Base-by-base conservation (phyloP, 179 eudicot genomes). In the Silene noctiflora region DNA sequence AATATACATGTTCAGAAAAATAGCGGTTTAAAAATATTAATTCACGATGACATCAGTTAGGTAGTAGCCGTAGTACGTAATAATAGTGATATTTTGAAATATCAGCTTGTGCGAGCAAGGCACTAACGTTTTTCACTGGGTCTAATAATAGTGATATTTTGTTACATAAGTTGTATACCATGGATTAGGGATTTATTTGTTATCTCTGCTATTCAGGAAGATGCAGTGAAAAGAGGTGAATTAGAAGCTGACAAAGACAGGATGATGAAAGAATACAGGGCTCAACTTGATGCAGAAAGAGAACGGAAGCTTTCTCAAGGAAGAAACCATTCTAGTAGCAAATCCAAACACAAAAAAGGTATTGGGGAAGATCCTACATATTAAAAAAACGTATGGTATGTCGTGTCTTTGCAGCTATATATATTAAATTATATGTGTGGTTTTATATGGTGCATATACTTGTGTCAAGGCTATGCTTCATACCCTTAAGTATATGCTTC, bases 201-300 rank as follows among this genome's bases (percentile, higher is more conserved):
- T 44, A 9, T 78, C 55, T 73, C 13, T 75, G 73, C 44, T 75
- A 1, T 72, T 66, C 46, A 95, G 98, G 99, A 95, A 83, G 99
- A 93, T 76, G 99, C 91, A 83, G 75, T 91, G 80, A 95, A 73
- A 81, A 93, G 87, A 78, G 99, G 97, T 65, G 98, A 93, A 81
- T 74, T 87, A 72, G 99, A 95, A 91, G 99, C 99, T 42, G 99
- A 95, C 85, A 95, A 95, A 84, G 98, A 95, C 81, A 89, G 83
- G 83, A 95, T 93, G 98, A 95, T 95, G 99, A 83, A 90, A 75
- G 98, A 93, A 73, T 95, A 95, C 81, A 88, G 98, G 79, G 94
- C 94, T 77, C 97, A 91, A 75, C 85, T 95, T 79, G 99, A 95
- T 87, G 98, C 98, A 61, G 99, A 95, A 89, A 85, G 99, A 90